Evolutionary conservation across 73 alveolate species (phyloP), one percentile per base, ranked within the genome.

Genomic region (Tetrahymena malaccensis): DNA sequence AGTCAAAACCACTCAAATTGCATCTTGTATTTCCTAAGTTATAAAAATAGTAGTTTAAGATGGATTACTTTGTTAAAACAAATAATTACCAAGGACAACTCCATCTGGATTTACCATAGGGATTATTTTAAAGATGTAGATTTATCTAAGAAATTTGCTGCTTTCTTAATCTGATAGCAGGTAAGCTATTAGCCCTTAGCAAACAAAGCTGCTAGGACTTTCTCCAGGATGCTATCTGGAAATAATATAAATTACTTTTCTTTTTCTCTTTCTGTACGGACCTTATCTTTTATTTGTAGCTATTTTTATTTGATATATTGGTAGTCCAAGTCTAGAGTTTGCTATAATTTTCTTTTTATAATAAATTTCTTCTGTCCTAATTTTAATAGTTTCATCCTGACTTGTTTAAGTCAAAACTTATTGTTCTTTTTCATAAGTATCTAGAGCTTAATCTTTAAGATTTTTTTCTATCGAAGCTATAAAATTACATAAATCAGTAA

Each of bases 101-200:
- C 99, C 99, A 96, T 99, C 99, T 21, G 99, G 99, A 96, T 99
- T 99, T 93, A 98, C 96, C 99, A 99, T 99, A 34, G 99, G 99
- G 22, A 97, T 96, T n/a, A 98, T 97, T 93, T 97, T 96, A 55
- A 94, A 96, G 89, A 70, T 70, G 31, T 70, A 70, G 37, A 70
- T 31, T 70, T 70, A n/a, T n/a, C 89, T 70, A 12, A 70, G 89
- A 70, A 70, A 70, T 25, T 31, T 70, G 25, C 89, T 70, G 31
- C 89, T 70, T 70, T 70, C 89, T n/a, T 70, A n/a, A n/a, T 70
- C 37, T 27, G 89, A 70, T 19, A 70, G 43, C 17, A 70, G 89
- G 19, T 70, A 70, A 22, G 89, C 1, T 19, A 70, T 70, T 70
- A 70, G 25, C 0, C 89, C 89, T 31, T 70, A n/a, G 89, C 89